Conservation (phyloP, 208 protist genomes). For the Crithidia bombi region DNA sequence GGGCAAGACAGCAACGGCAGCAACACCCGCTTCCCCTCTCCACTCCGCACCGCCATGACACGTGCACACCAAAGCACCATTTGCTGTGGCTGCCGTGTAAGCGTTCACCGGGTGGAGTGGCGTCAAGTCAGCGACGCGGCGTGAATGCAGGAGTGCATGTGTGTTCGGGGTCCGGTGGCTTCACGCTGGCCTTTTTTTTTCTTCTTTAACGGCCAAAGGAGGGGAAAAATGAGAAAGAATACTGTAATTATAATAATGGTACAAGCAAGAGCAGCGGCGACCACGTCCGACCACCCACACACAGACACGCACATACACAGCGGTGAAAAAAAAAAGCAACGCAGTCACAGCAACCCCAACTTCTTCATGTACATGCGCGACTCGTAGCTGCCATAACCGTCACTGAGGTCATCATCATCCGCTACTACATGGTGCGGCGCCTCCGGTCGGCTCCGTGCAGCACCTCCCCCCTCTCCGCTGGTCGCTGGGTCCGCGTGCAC, state of each 20-base stretch:
- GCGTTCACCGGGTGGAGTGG: no score
- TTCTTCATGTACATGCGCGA: slow-evolving; percentile 83
- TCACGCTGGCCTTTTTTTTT: no score
- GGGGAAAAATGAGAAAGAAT: slow-evolving; percentile 1
- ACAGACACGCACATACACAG: no score
- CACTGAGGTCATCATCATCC: slow-evolving; percentile 81
- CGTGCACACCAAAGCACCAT: no score
- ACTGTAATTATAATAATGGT: slow-evolving; percentile 21
- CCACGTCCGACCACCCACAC: no score
- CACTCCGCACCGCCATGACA: no score
- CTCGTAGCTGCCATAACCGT: slow-evolving; percentile 90
- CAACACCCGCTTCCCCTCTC: no score
- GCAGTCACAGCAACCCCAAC: slow-evolving; percentile 52
- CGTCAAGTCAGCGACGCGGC: no score
- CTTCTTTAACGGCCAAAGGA: not conserved
- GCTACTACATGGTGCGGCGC: slow-evolving; percentile 3
- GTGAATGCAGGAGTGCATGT: no score
- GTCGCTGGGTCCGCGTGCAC: slow-evolving; percentile 9
- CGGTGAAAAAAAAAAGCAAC: not conserved
- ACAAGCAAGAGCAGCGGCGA: not conserved
- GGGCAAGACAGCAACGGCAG: no score
- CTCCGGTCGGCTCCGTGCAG: slow-evolving; percentile 4
- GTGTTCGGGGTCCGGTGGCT: no score
- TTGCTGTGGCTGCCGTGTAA: no score
- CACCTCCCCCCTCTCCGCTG: not conserved